Conservation (phyloP, 106 monocot species). For the Phalaenopsis equestris region DNA sequence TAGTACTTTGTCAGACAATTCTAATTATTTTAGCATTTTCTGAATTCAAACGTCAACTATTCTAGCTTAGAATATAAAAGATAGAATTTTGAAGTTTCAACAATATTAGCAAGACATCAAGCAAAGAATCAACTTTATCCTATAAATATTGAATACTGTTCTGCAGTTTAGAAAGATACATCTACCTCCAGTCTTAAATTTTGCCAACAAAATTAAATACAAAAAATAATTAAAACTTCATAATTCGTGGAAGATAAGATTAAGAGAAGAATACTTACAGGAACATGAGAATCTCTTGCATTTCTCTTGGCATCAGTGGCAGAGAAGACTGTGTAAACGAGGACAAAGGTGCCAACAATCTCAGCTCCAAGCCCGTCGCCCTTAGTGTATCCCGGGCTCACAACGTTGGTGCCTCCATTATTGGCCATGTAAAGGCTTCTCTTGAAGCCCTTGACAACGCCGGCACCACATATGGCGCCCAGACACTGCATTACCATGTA, state of each 20-base stretch:
- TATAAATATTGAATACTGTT: too few relatives aligned
- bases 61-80: too few relatives aligned
- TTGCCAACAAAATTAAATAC: too few relatives aligned
- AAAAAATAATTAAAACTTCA: too few relatives aligned
- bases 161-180: too few relatives aligned
- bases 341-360: constrained; percentile 79
- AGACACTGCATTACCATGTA: constrained; percentile 87
- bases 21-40: too few relatives aligned
- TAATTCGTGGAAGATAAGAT: neutral
- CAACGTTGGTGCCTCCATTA: constrained; percentile 56
- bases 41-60: neutral
- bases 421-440: constrained; percentile 29
- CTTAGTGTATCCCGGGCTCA: constrained; percentile 59
- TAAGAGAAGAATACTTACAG: constrained; percentile 32
- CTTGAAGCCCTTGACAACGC: constrained; percentile 70
- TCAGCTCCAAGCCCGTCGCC: constrained; percentile 66
- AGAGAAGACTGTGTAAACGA: constrained; percentile 87
- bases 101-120: too few relatives aligned
- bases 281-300: constrained; percentile 81
- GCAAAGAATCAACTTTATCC: too few relatives aligned
- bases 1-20: too few relatives aligned
- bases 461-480: constrained; percentile 82
- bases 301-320: constrained; percentile 81
- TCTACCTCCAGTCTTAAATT: too few relatives aligned
- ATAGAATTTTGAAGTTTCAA: too few relatives aligned